phyloP scores from a whole-genome alignment of 768 basidiomycete genomes.

The Lanmaoa pseudosensibilis region DNA sequence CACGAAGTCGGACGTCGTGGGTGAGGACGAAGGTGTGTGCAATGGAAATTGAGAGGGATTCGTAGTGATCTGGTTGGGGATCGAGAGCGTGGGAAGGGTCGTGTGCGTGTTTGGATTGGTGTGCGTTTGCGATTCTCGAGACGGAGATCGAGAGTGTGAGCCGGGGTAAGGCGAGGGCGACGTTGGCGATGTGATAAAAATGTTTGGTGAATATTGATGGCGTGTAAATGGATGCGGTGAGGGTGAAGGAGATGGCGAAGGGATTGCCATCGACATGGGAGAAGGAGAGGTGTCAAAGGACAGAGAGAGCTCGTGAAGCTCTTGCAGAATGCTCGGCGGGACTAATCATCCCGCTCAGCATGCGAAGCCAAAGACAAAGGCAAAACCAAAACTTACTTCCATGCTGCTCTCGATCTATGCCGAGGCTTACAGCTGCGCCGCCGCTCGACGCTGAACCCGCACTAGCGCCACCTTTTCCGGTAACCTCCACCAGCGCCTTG shows the following conservation, averaged over 20 bases:
- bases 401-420: constrained; percentile 12
- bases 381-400: constrained; percentile 10
- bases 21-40: constrained; percentile 31
- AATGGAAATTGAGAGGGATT: constrained; percentile 13
- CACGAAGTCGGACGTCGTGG: constrained; percentile 25
- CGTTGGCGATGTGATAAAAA: constrained; percentile 68
- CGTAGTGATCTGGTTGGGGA: constrained; percentile 1
- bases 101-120: constrained; percentile 6
- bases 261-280: constrained; percentile 13
- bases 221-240: constrained; percentile 21
- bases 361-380: neutral
- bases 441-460: neutral
- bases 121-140: constrained; percentile 20
- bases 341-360: constrained; percentile 16
- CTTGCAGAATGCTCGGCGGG: constrained; percentile 22
- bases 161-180: constrained; percentile 35
- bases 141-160: constrained; percentile 21
- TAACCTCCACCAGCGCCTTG: constrained; percentile 60
- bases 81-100: constrained; percentile 14
- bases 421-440: neutral
- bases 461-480: constrained; percentile 41
- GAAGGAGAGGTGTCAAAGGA: constrained; percentile 25
- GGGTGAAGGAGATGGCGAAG: constrained; percentile 30
- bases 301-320: constrained; percentile 29
- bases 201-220: constrained; percentile 52